Base-by-base conservation (phyloP, 169 alveolate species). In the Eimeria acervulina region DNA sequence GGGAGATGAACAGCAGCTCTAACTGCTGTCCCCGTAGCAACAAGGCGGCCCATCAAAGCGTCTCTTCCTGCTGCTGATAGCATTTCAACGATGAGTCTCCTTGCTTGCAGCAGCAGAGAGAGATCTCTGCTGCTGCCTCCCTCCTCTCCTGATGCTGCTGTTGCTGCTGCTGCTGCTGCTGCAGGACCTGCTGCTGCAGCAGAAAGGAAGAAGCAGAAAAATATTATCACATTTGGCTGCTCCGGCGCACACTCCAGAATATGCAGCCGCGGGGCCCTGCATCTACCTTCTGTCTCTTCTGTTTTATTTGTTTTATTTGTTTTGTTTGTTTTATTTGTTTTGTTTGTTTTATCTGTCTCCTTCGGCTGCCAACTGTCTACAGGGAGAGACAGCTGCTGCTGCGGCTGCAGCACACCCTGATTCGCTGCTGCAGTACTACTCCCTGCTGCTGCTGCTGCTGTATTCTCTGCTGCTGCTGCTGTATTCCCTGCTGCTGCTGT, bases 201-300 rank as follows among this genome's bases (percentile, higher is more conserved):
- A 66, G 78, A 5, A 28, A 66, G 78, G 78, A 66, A 66, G 21
- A 66, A 66, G 78, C 28, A 66, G 78, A 66, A 66, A 17, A 66
- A 66, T 5, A 17, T 17, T 7, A 66, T 23, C 10, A 28, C 36
- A 17, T 66, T 23, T 28, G 7, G 78, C 78, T 66, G 78, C 40
- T 66, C 78, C 7, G 78, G 21, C 12, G 78, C 78, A 28, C 78
- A 66, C 15, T 66, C 78, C 21, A 66, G 36, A 66, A 7, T 7
- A 47, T 47, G 55, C 5, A 47, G 5, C 5, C 5, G 19, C 5
- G 55, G 55, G 5, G 55, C 7, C 28, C 10, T 66, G 78, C 78
- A 66, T 66, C 31, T 17, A 23, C 15, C 21, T n/a, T 4, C 40
- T 66, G 28, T 17, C 7, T 5, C 12, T 12, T 47, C 55, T 12